Conservation (phyloP, 2,329 filamentous ascomycete species). For the Pseudocercospora eumusae region DNA sequence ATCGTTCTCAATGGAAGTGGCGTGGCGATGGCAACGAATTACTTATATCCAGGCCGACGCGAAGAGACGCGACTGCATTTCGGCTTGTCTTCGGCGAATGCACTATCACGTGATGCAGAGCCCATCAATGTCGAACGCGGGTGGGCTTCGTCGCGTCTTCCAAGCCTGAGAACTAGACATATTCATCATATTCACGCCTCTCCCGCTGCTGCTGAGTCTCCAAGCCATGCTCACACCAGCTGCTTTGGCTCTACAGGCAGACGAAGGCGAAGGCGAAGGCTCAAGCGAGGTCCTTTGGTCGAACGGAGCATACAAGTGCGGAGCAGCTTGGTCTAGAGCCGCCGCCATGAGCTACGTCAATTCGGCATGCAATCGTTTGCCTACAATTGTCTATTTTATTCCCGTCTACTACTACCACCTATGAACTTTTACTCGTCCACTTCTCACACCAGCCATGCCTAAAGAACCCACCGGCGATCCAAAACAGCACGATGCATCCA, state of each 20-base stretch:
- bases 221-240: not conserved
- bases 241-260: not conserved
- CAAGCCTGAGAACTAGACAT: not conserved
- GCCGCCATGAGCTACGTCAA: conserved; percentile 10
- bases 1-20: conserved; percentile 4
- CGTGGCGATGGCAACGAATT: conserved; percentile 10
- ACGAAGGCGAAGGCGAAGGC: not conserved
- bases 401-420: not conserved
- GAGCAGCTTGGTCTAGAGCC: conserved; percentile 12
- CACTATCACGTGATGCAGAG: conserved; percentile 11
- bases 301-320: conserved; percentile 6
- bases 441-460: conserved; percentile 22
- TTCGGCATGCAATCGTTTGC: not conserved
- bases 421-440: not conserved
- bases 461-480: conserved; percentile 43
- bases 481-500: conserved; percentile 40
- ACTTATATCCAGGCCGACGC: conserved; percentile 8
- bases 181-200: not conserved
- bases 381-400: not conserved
- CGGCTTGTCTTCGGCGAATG: not conserved
- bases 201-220: not conserved
- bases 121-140: conserved; percentile 10
- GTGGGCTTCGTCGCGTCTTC: not conserved
- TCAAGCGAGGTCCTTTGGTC: not conserved
- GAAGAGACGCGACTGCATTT: conserved; percentile 10